Evolutionary conservation across 495 filamentous ascomycete genomes (phyloP), one percentile per base, ranked within the genome.

Genomic region (Tuber umbilicatum): DNA sequence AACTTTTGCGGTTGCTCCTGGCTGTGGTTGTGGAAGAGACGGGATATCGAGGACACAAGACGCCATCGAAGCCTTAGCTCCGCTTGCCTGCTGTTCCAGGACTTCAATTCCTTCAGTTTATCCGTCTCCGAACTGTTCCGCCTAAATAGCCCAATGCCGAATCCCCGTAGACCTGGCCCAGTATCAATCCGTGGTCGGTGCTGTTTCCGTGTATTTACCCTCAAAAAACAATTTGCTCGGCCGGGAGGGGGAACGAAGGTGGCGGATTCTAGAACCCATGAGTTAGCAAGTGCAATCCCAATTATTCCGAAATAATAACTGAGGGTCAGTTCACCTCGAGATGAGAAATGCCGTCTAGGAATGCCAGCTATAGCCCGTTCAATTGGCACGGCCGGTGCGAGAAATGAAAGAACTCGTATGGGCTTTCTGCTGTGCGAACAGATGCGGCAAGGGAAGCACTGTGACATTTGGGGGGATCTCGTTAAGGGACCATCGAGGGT

Each of bases 21-120:
- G 55, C 55, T 64, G 55, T 64, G 31, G 27, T 64, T 64, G 55
- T 64, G 55, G n/a, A 64, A 35, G 55, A 64, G 55, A 35, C 55
- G 55, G 27, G 55, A 64, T 64, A 64, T 19, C 27, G 55, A 64
- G 19, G 27, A 35, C 55, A 64, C 35, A 5, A 64, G 27, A 64
- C 4, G 27, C 55, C 55, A 64, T 35, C 55, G 55, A 35, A 64
- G 55, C 12, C 55, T 19, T 35, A 35, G 55, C 0, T 64, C 55
- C 55, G 55, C 55, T 35, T 64, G 55, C 55, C 55, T 27, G 27
- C 27, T 19, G 27, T 14, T 64, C 55, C 27, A 64, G 2, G 12
- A 35, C 55, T 64, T 64, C 35, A 27, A 64, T 64, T 35, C 55
- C 55, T 64, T 31, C 55, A 35, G 31, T 64, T 35, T 64, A 12